Evolutionary conservation across 345 rosid genomes (phyloP).

Genomic region (Gossypium raimondii): DNA sequence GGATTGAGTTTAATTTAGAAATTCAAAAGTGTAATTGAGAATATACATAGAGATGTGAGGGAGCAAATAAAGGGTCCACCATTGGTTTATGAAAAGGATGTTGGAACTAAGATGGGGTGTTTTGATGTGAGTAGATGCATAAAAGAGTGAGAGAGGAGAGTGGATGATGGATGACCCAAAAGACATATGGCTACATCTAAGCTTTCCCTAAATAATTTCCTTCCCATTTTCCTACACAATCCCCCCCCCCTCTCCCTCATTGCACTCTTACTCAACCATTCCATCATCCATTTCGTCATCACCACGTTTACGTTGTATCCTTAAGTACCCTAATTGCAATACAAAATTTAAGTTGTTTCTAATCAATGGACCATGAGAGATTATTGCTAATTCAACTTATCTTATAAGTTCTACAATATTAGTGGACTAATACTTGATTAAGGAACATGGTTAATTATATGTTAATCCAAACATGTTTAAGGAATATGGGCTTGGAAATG

Average conservation of each 20-base stretch:
- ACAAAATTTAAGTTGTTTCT: constrained; percentile 9
- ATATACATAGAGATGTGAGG: not conserved
- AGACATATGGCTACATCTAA: constrained; percentile 18
- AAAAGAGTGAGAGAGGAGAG: constrained; percentile 19
- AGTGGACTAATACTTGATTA: constrained; percentile 10
- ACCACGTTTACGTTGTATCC: constrained; percentile 37
- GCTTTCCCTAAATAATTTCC: constrained; percentile 3
- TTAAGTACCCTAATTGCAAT: constrained; percentile 4
- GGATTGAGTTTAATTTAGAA: too few relatives aligned
- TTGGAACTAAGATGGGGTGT: constrained; percentile 44
- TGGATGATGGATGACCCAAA: constrained; percentile 35
- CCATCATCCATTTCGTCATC: constrained; percentile 73
- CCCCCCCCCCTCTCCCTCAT: constrained; percentile 30
- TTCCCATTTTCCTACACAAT: constrained; percentile 47
- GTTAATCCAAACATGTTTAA: not conserved
- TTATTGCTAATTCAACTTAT: constrained; percentile 25
- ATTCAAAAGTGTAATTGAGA: not conserved
- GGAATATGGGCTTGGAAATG: not conserved
- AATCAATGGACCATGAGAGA: not conserved
- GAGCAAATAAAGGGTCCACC: constrained; percentile 38
- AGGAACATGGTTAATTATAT: not conserved
- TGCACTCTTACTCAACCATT: constrained; percentile 75
- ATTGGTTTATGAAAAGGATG: constrained; percentile 38
- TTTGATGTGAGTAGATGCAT: constrained; percentile 26
- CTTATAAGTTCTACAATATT: not conserved